A percentile compares a stretch with the other conserved stretches of the same genome.
phyloP scores from a whole-genome alignment of 1,284 basidiomycete species.

The Apiotrichum domesticum region DNA sequence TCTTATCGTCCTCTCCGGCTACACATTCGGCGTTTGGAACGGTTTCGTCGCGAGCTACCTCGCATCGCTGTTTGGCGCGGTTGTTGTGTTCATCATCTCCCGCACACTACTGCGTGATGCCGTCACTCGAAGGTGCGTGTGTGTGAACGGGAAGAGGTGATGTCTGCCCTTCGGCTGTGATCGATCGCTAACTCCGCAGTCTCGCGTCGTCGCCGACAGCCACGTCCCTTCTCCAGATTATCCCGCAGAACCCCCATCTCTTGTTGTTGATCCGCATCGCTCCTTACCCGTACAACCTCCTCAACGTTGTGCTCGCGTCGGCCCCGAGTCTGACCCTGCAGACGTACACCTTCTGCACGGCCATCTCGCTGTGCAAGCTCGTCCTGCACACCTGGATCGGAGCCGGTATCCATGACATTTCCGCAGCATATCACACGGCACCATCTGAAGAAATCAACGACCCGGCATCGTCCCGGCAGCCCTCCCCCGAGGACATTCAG shows the following conservation, averaged over 20 bases:
- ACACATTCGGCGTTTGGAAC: slow-evolving; percentile 50
- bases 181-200: slow-evolving; percentile 16
- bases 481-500: slow-evolving; percentile 10
- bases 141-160: background rate
- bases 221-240: slow-evolving; percentile 38
- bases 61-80: slow-evolving; percentile 48
- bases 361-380: slow-evolving; percentile 50
- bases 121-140: slow-evolving; percentile 34
- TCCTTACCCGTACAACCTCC: slow-evolving; percentile 52
- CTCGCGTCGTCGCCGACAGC: slow-evolving; percentile 36
- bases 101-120: slow-evolving; percentile 34
- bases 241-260: slow-evolving; percentile 46
- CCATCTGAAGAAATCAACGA: background rate
- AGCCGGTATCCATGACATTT: slow-evolving; percentile 36
- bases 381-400: slow-evolving; percentile 44
- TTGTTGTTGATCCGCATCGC: slow-evolving; percentile 51
- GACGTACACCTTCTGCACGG: slow-evolving; percentile 51
- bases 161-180: background rate
- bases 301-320: slow-evolving; percentile 53
- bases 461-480: background rate
- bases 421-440: slow-evolving; percentile 13
- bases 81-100: slow-evolving; percentile 49
- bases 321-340: slow-evolving; percentile 47
- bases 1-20: slow-evolving; percentile 51
- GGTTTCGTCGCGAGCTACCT: slow-evolving; percentile 51